These are phyloP conservation scores for Starmerella apicola DNA, from an alignment of 805 yeast genomes.

Conservation along the genomic window DNA sequence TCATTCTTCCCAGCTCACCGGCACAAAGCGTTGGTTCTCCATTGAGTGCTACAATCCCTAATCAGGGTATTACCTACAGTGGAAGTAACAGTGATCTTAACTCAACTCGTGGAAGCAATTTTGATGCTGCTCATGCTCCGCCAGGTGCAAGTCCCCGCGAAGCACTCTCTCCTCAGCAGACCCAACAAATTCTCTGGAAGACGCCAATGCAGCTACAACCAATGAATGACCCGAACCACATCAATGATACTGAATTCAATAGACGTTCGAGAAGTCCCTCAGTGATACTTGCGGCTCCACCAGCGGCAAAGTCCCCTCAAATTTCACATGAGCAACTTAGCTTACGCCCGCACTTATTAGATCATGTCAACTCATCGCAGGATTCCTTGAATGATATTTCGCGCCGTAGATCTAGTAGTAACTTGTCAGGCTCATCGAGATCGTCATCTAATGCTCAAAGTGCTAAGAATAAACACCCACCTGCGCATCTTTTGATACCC, in stretches of 20 bases:
- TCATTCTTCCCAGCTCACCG: conserved; percentile 22
- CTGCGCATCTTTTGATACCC: neutral
- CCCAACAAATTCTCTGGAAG: conserved; percentile 3
- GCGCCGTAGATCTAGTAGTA: neutral
- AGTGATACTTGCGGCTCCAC: neutral
- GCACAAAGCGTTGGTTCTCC: conserved; percentile 4
- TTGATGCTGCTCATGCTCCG: neutral
- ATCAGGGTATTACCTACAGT: neutral
- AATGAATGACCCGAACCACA: too few species aligned
- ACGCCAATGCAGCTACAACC: too few species aligned
- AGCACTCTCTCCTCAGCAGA: conserved; percentile 5
- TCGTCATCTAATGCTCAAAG: conserved; percentile 1
- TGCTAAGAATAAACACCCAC: neutral
- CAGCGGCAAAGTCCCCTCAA: neutral
- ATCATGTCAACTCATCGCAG: neutral
- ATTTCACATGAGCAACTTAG: neutral
- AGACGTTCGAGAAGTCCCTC: neutral
- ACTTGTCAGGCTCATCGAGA: conserved; percentile 3
- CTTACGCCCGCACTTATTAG: too few species aligned
- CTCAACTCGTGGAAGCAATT: neutral
- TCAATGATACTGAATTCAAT: too few species aligned
- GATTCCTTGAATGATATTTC: neutral
- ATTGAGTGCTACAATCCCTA: neutral
- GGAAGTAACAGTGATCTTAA: neutral
- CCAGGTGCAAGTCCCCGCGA: neutral